phyloP scores from a whole-genome alignment of 305 asterid species.

The Fraxinus albicans region DNA sequence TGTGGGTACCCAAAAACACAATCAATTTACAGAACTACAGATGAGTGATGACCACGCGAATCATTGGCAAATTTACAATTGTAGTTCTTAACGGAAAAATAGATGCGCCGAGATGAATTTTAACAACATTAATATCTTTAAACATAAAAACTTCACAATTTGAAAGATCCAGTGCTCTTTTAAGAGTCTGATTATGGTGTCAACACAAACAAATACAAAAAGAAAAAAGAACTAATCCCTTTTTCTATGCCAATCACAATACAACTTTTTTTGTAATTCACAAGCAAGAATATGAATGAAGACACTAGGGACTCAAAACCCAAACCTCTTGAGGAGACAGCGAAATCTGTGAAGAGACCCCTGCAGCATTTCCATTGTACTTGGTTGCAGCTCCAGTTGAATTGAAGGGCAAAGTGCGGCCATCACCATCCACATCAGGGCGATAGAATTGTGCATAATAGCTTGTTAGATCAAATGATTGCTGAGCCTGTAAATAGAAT shows the following conservation, averaged over 20 bases:
- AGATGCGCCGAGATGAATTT: neutral
- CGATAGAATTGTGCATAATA: constrained; percentile 80
- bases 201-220: neutral
- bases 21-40: constrained; percentile 2
- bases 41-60: neutral
- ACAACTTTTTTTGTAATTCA: neutral
- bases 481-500: constrained; percentile 63
- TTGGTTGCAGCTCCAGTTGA: constrained; percentile 65
- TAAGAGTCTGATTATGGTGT: neutral
- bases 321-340: constrained; percentile 87
- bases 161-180: neutral
- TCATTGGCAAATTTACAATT: constrained; percentile 1
- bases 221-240: neutral
- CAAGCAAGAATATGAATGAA: neutral
- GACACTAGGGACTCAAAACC: constrained; percentile 8
- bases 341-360: constrained; percentile 65
- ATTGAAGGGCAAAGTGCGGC: constrained; percentile 78
- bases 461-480: constrained; percentile 72
- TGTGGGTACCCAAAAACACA: neutral
- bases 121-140: neutral
- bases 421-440: constrained; percentile 68
- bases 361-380: constrained; percentile 60
- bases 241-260: neutral
- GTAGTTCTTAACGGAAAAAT: neutral
- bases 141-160: neutral